Base-by-base conservation (phyloP, 2,329 filamentous ascomycete species). In the Fusarium sp. region DNA sequence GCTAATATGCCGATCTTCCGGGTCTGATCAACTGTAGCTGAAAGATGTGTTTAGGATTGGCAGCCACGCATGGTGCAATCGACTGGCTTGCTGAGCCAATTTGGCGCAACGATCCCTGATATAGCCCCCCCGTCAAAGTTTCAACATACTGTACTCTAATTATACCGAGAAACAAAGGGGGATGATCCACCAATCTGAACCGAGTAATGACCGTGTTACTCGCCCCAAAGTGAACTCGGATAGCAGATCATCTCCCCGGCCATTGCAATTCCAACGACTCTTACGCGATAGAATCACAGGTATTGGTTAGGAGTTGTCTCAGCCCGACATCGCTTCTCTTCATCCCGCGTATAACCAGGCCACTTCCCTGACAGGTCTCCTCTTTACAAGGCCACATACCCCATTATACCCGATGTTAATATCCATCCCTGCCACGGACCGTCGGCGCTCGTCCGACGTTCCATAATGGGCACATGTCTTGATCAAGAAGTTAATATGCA, bases 381-480 rank as follows among this genome's bases (percentile, higher is more conserved):
- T 44, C 49, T 48, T 47, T 58, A 32, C 40, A 44, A 49, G 49
- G 65, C 61, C 68, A 68, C 60, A 38, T 38, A n/a, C 34, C 18
- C 34, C 34, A 38, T 38, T 38, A 38, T 38, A 38, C 34, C 34
- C n/a, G 34, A 38, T 38, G 34, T 24, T 48, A 38, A 54, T 29
- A 64, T 67, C 59, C 56, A 27, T 46, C 70, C 46, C 58, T 59
- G 40, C 49, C 32, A 59, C 74, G 74, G 74, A 43, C 59, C 72
- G 34, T 75, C 74, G 74, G 73, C 29, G 67, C 45, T 69, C 56
- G 46, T 54, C 70, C 74, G 72, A 75, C 30, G 72, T 58, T 64
- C 72, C 69, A 74, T 66, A 54, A 13, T 64, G 20, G 59, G 46
- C 53, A 62, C 52, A 67, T 73, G 63, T 54, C 48, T 49, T 62